Percentiles rank a stretch among this genome's conserved stretches.
Conservation (phyloP, 176 grass and related monocot genomes). For the Pontederia crassipes region DNA sequence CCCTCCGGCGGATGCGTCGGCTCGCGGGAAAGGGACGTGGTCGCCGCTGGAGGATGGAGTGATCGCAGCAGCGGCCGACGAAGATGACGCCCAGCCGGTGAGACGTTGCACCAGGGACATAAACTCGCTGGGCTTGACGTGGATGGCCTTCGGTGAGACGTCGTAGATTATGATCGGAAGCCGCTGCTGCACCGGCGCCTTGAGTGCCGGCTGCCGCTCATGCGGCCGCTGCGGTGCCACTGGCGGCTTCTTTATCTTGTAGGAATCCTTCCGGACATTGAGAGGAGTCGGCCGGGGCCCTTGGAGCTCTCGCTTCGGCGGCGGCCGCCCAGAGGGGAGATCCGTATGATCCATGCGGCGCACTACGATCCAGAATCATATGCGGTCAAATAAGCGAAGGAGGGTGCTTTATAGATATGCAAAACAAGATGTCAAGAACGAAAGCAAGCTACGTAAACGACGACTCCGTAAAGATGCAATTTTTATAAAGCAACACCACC, state of each 20-base stretch:
- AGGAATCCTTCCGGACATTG: constrained; percentile 27
- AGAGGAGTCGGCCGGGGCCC: constrained; percentile 42
- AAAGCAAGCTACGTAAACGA: too few relatives aligned
- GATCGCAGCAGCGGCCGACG: neutral
- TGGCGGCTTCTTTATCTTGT: constrained; percentile 18
- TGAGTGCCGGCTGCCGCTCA: neutral
- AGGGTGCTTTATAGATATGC: too few relatives aligned
- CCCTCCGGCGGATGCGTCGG: neutral
- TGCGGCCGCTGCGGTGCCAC: neutral
- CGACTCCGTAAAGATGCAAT: too few relatives aligned
- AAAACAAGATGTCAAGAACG: too few relatives aligned
- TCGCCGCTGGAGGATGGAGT: neutral
- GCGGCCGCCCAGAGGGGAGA: neutral
- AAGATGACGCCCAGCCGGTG: constrained; percentile 30
- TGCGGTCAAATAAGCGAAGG: too few relatives aligned
- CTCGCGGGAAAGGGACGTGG: neutral
- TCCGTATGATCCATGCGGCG: neutral
- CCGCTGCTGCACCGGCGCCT: constrained; percentile 12
- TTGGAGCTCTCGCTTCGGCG: constrained; percentile 20
- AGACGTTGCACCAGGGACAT: constrained; percentile 68
- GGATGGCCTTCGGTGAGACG: constrained; percentile 50
- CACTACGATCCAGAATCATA: too few relatives aligned
- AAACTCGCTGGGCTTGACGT: constrained; percentile 50
- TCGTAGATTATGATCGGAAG: constrained; percentile 56
- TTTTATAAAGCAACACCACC: too few relatives aligned